Evolutionary conservation across 2,329 filamentous ascomycete species (phyloP), one percentile per base, ranked within the genome.

Genomic region (Fusarium sp.): DNA sequence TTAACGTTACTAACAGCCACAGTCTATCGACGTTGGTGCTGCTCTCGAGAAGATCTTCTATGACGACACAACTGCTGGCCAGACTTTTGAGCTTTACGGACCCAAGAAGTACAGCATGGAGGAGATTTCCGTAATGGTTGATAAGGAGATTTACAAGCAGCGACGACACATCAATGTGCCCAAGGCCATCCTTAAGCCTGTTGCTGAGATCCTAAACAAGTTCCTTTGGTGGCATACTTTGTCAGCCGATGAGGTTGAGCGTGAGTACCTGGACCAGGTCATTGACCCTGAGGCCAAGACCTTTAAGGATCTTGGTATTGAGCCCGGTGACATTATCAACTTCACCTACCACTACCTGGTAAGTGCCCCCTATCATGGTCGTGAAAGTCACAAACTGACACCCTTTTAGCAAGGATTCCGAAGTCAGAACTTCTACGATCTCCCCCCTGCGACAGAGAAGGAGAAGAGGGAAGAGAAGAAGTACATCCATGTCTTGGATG

Each of bases 381-480:
- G 23, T 18, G 21, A 35, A 27, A 44, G 33, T 11, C 25, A 33
- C 25, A 23, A 27, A 33, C 46, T 75, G 38, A 74, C 66, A 57
- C 23, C 63, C 35, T 46, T 75, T 74, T 77, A 95, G 93, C 93
- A 97, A 93, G 92, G 91, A 82, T 98, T 94, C 87, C 92, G 96
- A 80, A 95, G 93, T 84, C 89, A 92, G 64, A 89, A 91, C 78
- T 96, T 92, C 89, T 97, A 97, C 83, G 95, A 99, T 81, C 88
- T 98, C 75, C 96, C 96, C 56, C 95, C 96, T 54, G 92, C 95
- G 79, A 98, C 95, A 38, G 95, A 98, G 85, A 93, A 92, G 83
- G 96, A 99, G 88, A 96, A 91, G 88, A 88, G 89, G 78, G 95
- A 98, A 83, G 95, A 98, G 84, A 96, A 92, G 89, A 96, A 98